Evolutionary conservation across 805 yeast genomes (phyloP).

Genomic region (Citeromyces matritensis): DNA sequence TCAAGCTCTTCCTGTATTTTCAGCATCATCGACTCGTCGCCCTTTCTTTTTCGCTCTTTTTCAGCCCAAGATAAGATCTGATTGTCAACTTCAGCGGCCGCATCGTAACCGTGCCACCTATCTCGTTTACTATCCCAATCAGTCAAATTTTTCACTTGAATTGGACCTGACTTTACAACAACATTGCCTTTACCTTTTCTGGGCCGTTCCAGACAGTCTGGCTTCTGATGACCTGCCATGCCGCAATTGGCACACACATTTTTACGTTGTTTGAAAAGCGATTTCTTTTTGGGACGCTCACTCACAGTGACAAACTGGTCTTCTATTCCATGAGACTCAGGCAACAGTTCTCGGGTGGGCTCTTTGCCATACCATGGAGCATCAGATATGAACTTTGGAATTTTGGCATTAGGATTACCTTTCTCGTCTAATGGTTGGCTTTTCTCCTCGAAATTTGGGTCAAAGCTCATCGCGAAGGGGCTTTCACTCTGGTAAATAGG

Average conservation of each 20-base stretch:
- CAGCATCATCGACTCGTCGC: constrained; percentile 5
- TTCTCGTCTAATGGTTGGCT: too few species aligned
- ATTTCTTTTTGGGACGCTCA: constrained; percentile 3
- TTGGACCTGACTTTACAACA: constrained; percentile 10
- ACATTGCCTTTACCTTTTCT: constrained; percentile 16
- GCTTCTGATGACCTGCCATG: constrained; percentile 26
- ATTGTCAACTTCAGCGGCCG: constrained; percentile 37
- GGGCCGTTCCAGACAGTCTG: constrained; percentile 48
- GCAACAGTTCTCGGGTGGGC: constrained; percentile 2
- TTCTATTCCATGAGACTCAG: neutral
- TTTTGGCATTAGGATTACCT: constrained; percentile 21
- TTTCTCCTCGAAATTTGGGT: too few species aligned
- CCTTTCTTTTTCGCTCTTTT: constrained; percentile 13
- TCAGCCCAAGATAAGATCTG: constrained; percentile 30
- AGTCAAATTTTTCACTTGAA: constrained; percentile 12
- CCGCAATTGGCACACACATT: constrained; percentile 45
- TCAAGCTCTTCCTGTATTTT: constrained; percentile 4
- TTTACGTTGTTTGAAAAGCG: constrained; percentile 1
- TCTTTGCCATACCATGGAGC: constrained; percentile 23
- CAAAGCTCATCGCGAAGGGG: too few species aligned
- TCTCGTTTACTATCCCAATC: constrained; percentile 65
- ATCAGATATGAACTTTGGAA: constrained; percentile 21
- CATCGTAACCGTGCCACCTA: constrained; percentile 70
- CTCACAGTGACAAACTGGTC: constrained; percentile 1
- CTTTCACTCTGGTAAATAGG: too few species aligned